A percentile compares a stretch with the other conserved stretches of the same genome.
Evolutionary conservation across 106 monocot genomes (phyloP).

Genomic region (Platanthera guangdongensis): DNA sequence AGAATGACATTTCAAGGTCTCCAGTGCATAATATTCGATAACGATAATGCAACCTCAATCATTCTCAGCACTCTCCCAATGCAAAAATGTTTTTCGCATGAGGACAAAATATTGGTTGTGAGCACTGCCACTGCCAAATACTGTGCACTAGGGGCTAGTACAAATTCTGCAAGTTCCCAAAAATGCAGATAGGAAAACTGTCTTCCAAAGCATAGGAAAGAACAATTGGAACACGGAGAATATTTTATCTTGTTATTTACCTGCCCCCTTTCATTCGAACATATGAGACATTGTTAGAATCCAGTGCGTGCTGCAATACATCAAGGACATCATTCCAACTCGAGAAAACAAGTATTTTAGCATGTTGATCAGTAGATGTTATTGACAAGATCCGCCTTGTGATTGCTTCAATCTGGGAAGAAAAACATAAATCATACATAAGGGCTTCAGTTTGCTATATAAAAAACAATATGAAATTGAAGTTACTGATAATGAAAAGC

Average conservation of each 20-base stretch:
- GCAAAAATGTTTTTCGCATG: no score
- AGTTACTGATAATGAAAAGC: neutral
- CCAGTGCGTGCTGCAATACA: slow-evolving; percentile 75
- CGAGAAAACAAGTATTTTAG: slow-evolving; percentile 86
- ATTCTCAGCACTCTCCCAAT: no score
- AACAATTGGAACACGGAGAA: neutral
- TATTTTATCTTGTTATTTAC: slow-evolving; percentile 22
- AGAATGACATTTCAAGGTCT: no score
- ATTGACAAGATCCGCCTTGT: slow-evolving; percentile 86
- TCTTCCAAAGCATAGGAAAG: no score
- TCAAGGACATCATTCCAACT: slow-evolving; percentile 99
- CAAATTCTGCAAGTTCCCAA: no score
- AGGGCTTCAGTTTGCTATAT: neutral
- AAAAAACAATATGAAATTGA: neutral
- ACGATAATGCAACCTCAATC: no score
- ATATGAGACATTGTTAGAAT: slow-evolving; percentile 54
- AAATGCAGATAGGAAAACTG: no score
- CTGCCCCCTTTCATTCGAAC: slow-evolving; percentile 98
- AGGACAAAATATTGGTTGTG: no score
- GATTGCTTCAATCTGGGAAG: slow-evolving; percentile 67
- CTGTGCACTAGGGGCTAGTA: no score
- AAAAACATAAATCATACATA: neutral
- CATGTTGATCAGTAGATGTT: slow-evolving; percentile 48
- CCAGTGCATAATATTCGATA: no score
- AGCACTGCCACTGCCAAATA: no score